Evolutionary conservation across 225 moss, liverwort and hornwort genomes (phyloP), one percentile per base, ranked within the genome.

Genomic region (Rhytidiadelphus loreus): DNA sequence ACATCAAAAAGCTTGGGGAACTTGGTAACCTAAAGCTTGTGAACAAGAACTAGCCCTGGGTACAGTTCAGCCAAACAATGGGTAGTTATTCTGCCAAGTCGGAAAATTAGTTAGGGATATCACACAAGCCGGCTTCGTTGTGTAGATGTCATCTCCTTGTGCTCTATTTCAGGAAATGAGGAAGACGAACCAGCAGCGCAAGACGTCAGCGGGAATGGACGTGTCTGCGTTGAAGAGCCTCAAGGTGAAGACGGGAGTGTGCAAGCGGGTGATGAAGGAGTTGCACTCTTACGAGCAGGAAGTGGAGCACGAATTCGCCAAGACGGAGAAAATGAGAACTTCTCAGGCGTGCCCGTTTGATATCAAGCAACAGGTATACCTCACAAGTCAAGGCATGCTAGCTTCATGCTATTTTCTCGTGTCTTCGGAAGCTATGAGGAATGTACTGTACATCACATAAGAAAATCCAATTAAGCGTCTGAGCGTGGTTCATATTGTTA

Each of bases 241-340:
- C 88, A 96, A 96, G 91, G 93, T 95, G 59, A 96, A 96, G 91
- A 96, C 87, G 79, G 95, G 95, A 65, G 92, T 98, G 24, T 93
- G 94, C 78, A 94, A 94, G 85, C 94, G 98, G 46, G 94, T 96
- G 86, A 80, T 96, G 91, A 97, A 95, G 92, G 97, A 97, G 96
- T 89, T 97, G 69, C 83, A 89, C 16, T 95, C 94, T 18, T 98
- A 96, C 64, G 96, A 96, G 89, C 91, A 89, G 52, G 98, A 96
- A 89, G 95, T 95, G 87, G 94, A 96, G 92, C 89, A 90, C 18
- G 96, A 98, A 60, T 86, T 93, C 15, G 93, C 91, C 23, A 98
- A 95, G 87, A 94, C 93, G 43, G 91, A 94, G 71, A 90, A 81
- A 44, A 96, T 98, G 98, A 95, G 94, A 83, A 89, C 88, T 39